Base-by-base conservation (phyloP, 805 yeast species). In the Ogataea naganishii region DNA sequence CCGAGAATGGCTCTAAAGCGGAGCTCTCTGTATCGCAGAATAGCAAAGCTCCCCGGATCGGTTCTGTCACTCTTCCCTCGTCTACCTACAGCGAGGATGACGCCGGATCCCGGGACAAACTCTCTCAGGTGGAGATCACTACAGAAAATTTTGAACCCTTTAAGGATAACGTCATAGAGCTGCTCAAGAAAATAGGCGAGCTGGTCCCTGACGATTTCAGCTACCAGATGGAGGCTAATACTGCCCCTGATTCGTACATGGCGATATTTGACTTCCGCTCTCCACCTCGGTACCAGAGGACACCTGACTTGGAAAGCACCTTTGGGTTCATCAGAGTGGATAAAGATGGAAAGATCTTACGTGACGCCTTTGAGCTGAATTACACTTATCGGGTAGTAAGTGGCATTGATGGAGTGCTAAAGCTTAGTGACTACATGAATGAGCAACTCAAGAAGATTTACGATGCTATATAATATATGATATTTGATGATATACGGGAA, bases 181-280 rank as follows among this genome's bases (percentile, higher is more conserved):
- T 61, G 4, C 54, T 51, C 15, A 29, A 35, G 4, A 30, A 50
- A 12, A 37, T 58, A 4, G 17, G 30, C 0, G 32, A 43, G 13
- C 36, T 44, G 10, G 49, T 58, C 6, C 48, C 52, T 15, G 36
- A 65, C 10, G 83, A 76, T 47, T 67, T 69, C 39, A 48, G 73
- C 1, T 76, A 67, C 43, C 60, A 64, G 17, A 49, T 74, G 46
- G 82, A 75, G 35, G 73, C 80, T 1, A 61, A 70, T 4, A 62
- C 63, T 21, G 69, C 68, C 39, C 69, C 69, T 10, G 58, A 58
- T 14, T 56, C 67, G 1, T 75, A 56, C 49, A 71, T 80, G 78
- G 84, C 86, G 6, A 69, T 83, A 25, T 78, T 71, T 40, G 94
- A 82, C 47, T 62, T 77, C 37, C 62, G 92, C 35, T 70, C 65